Evolutionary conservation across 495 filamentous ascomycete genomes (phyloP).

Genomic region (Penicillium soppii): DNA sequence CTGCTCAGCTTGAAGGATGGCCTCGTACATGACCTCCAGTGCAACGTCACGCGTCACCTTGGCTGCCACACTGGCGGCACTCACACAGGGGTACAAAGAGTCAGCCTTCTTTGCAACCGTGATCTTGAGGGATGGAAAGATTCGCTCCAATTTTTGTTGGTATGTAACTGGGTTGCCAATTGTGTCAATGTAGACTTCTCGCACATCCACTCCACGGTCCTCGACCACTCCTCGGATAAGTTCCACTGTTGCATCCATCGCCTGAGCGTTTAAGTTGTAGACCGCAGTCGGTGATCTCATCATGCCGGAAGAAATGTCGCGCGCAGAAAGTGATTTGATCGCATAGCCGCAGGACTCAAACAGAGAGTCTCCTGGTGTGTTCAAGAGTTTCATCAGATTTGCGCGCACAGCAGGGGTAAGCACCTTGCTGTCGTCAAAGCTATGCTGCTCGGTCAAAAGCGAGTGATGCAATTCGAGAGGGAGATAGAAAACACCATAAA

Average conservation of each 20-base stretch:
- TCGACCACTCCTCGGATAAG: constrained; percentile 73
- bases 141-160: constrained; percentile 76
- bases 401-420: constrained; percentile 73
- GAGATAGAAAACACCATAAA: constrained; percentile 89
- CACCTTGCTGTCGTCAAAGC: constrained; percentile 91
- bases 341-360: constrained; percentile 77
- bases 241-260: constrained; percentile 89
- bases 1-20: constrained; percentile 27
- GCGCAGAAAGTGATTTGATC: constrained; percentile 74
- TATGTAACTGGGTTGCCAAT: constrained; percentile 80
- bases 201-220: constrained; percentile 71
- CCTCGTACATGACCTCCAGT: constrained; percentile 70
- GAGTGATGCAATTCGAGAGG: constrained; percentile 64
- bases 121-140: constrained; percentile 78
- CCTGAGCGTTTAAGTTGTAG: constrained; percentile 98
- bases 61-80: constrained; percentile 88
- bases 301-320: constrained; percentile 81
- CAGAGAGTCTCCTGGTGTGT: constrained; percentile 63
- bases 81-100: constrained; percentile 87
- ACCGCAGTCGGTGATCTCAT: constrained; percentile 58
- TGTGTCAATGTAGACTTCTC: constrained; percentile 93
- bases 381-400: constrained; percentile 71
- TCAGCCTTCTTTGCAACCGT: constrained; percentile 97
- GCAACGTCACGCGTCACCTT: constrained; percentile 94
- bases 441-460: constrained; percentile 71